Evolutionary conservation across 306 rosid species (phyloP).

Genomic region (Fragaria nilgerrensis): DNA sequence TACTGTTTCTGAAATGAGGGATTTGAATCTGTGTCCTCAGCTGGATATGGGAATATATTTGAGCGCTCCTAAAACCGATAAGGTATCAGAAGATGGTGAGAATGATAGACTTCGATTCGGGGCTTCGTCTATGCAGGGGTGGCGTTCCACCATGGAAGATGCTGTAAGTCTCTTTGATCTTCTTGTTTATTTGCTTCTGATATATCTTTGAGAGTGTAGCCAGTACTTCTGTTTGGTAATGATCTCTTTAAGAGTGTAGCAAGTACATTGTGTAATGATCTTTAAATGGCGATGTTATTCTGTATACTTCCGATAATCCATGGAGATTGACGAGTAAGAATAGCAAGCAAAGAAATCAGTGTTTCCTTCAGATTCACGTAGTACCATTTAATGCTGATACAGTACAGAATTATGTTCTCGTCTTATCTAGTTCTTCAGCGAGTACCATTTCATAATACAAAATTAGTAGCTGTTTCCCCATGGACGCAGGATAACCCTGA

Average conservation of each 20-base stretch:
- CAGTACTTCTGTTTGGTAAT: too few relatives aligned
- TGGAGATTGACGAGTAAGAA: too few relatives aligned
- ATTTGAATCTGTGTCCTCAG: conserved; percentile 22
- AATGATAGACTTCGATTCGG: conserved; percentile 69
- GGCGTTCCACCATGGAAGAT: conserved; percentile 99
- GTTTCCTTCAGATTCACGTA: too few relatives aligned
- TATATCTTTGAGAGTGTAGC: too few relatives aligned
- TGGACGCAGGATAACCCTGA: not conserved
- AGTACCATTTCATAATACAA: not conserved
- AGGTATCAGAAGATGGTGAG: conserved; percentile 84
- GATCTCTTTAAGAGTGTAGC: not conserved
- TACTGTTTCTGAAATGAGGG: conserved; percentile 5
- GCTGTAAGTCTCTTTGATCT: conserved; percentile 39
- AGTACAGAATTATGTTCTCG: too few relatives aligned
- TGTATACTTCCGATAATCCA: too few relatives aligned
- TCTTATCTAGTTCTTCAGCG: too few relatives aligned
- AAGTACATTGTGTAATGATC: not conserved
- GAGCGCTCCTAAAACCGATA: conserved; percentile 85
- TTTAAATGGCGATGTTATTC: too few relatives aligned
- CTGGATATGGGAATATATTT: conserved; percentile 80
- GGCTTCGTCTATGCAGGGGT: conserved; percentile 93
- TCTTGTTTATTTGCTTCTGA: too few relatives aligned
- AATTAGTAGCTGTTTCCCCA: not conserved
- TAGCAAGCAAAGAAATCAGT: too few relatives aligned
- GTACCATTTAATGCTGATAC: too few relatives aligned